These are phyloP conservation scores for Xylaria flabelliformis DNA, from an alignment of 495 filamentous ascomycete species.

Conservation along the genomic window DNA sequence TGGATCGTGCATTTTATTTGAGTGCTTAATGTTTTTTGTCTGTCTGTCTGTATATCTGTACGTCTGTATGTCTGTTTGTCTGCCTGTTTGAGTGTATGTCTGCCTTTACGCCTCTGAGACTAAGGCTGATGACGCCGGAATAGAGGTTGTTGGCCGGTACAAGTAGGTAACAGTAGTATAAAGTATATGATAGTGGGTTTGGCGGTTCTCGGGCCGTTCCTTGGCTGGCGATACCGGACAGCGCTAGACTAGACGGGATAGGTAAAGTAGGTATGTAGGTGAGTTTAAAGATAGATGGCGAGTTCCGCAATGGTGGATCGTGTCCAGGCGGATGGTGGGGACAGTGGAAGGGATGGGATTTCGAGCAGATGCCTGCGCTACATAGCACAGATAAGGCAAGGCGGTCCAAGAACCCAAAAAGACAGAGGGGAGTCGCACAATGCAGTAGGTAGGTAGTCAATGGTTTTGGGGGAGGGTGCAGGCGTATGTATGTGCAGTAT, in stretches of 20 bases:
- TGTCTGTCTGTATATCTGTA: background rate
- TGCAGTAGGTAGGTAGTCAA: background rate
- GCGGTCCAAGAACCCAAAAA: background rate
- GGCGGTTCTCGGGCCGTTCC: conserved; percentile 19
- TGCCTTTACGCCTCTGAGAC: too few relatives aligned
- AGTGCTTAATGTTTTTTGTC: background rate
- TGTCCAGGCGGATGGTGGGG: background rate
- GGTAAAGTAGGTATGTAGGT: conserved; percentile 2
- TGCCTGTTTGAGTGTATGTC: background rate
- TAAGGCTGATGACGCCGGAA: background rate
- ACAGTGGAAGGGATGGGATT: conserved; percentile 7
- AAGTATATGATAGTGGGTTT: background rate
- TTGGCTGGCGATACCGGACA: conserved; percentile 15
- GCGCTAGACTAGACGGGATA: conserved; percentile 5
- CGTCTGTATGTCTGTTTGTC: background rate
- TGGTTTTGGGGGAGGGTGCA: background rate
- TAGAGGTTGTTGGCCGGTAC: background rate
- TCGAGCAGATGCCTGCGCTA: conserved; percentile 12
- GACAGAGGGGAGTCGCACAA: background rate
- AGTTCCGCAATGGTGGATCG: conserved; percentile 15
- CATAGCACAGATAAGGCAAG: background rate
- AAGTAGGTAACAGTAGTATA: background rate
- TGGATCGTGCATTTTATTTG: background rate
- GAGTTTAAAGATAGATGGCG: conserved; percentile 17
- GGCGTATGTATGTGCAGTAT: conserved; percentile 3